Evolutionary conservation across 129 eudicot genomes (phyloP).

Genomic region (Pittosporum tobira): DNA sequence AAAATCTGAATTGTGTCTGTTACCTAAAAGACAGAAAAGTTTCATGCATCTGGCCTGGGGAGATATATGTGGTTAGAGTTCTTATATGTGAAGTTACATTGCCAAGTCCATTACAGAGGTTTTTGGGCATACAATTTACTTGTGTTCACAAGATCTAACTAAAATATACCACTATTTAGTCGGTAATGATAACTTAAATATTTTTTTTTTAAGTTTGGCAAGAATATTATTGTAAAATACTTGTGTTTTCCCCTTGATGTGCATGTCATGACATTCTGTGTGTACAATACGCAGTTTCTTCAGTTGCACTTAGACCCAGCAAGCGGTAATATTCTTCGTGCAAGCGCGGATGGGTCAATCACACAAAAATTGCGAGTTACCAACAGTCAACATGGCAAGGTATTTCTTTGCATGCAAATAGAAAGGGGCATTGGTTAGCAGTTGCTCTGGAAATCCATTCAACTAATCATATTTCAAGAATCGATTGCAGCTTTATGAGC

Average conservation of each 20-base stretch:
- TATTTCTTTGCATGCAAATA: conserved; percentile 12
- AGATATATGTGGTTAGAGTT: not conserved
- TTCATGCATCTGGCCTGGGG: no score
- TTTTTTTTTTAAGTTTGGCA: not conserved
- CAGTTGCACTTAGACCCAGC: conserved; percentile 94
- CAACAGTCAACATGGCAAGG: conserved; percentile 98
- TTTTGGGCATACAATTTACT: not conserved
- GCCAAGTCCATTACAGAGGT: no score
- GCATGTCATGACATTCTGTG: conserved; percentile 6
- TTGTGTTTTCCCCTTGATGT: not conserved
- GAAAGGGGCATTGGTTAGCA: no score
- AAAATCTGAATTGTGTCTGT: not conserved
- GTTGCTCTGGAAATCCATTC: not conserved
- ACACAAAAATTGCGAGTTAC: conserved; percentile 63
- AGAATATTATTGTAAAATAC: not conserved
- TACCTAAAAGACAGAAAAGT: not conserved
- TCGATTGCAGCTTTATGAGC: not conserved
- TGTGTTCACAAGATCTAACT: not conserved
- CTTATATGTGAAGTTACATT: no score
- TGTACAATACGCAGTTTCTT: conserved; percentile 60
- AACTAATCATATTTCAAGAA: not conserved
- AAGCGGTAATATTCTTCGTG: conserved; percentile 71
- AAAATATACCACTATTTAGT: not conserved
- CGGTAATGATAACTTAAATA: not conserved
- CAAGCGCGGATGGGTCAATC: conserved; percentile 53